These are phyloP conservation scores for Parmelia sp. DNA, from an alignment of 495 filamentous ascomycete species.

Conservation along the genomic window DNA sequence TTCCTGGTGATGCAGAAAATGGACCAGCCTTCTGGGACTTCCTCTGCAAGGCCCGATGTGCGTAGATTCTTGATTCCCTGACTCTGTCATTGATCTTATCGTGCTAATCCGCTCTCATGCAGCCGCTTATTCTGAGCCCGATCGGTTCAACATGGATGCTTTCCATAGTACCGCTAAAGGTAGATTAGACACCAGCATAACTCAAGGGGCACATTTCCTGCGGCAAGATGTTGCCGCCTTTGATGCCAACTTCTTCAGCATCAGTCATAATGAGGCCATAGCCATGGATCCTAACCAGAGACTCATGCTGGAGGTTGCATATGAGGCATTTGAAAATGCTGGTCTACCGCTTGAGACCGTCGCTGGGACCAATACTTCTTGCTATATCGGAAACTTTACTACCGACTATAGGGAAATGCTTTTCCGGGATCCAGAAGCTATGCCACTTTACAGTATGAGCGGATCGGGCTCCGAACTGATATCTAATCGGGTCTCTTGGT, in stretches of 20 bases:
- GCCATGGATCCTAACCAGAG: constrained; percentile 46
- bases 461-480: constrained; percentile 22
- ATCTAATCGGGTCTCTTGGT: constrained; percentile 46
- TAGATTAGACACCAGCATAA: constrained; percentile 16
- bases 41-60: constrained; percentile 36
- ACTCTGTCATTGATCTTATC: neutral
- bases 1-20: constrained; percentile 46
- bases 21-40: constrained; percentile 54
- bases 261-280: constrained; percentile 45
- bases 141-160: constrained; percentile 43
- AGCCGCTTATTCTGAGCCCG: constrained; percentile 33
- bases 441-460: constrained; percentile 4
- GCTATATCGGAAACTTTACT: constrained; percentile 12
- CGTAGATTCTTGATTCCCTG: neutral
- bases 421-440: constrained; percentile 3
- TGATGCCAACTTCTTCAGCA: constrained; percentile 48
- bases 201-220: constrained; percentile 37
- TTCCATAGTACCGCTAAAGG: constrained; percentile 37
- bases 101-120: neutral
- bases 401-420: constrained; percentile 18
- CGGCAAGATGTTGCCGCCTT: constrained; percentile 33
- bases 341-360: constrained; percentile 12
- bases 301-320: constrained; percentile 53
- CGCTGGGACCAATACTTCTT: constrained; percentile 14
- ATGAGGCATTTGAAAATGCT: constrained; percentile 53